Conservation (phyloP, 495 filamentous ascomycete species). For the Penicillium mononematosum region DNA sequence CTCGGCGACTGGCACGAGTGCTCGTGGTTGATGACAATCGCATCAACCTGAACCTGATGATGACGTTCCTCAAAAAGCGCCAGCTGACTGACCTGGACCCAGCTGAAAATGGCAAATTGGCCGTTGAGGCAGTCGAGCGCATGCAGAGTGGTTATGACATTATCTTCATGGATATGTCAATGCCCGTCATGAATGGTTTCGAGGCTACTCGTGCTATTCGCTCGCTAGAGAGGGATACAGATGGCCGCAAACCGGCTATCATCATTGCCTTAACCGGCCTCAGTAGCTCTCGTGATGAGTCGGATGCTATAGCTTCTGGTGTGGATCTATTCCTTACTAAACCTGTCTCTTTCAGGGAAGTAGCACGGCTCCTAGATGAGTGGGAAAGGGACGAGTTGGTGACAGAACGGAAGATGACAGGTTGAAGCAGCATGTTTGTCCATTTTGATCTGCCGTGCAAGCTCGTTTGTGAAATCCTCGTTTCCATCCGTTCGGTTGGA, state of each 20-base stretch:
- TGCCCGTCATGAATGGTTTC: constrained; percentile 78
- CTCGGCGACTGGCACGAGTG: constrained; percentile 33
- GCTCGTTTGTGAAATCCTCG: background rate
- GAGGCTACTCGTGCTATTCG: constrained; percentile 68
- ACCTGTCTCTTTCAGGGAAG: constrained; percentile 58
- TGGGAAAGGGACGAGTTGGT: constrained; percentile 39
- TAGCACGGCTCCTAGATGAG: constrained; percentile 47
- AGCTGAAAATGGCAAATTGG: constrained; percentile 53
- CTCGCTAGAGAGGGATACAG: constrained; percentile 53
- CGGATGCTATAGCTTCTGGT: constrained; percentile 64
- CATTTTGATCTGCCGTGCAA: background rate
- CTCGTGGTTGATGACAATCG: constrained; percentile 74
- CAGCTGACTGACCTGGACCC: constrained; percentile 39
- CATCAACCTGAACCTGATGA: constrained; percentile 70
- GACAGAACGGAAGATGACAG: constrained; percentile 11
- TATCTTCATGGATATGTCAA: constrained; percentile 69
- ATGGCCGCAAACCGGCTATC: constrained; percentile 40
- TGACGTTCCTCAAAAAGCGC: constrained; percentile 58
- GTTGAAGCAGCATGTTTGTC: background rate
- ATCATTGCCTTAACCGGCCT: constrained; percentile 74
- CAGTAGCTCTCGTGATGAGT: constrained; percentile 59
- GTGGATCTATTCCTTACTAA: constrained; percentile 75
- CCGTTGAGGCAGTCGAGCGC: constrained; percentile 49
- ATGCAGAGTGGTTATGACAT: constrained; percentile 49
- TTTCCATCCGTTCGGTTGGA: background rate